A percentile compares a stretch with the other conserved stretches of the same genome.
Evolutionary conservation across 805 yeast genomes (phyloP).

Genomic region (Yarrowia sp.): DNA sequence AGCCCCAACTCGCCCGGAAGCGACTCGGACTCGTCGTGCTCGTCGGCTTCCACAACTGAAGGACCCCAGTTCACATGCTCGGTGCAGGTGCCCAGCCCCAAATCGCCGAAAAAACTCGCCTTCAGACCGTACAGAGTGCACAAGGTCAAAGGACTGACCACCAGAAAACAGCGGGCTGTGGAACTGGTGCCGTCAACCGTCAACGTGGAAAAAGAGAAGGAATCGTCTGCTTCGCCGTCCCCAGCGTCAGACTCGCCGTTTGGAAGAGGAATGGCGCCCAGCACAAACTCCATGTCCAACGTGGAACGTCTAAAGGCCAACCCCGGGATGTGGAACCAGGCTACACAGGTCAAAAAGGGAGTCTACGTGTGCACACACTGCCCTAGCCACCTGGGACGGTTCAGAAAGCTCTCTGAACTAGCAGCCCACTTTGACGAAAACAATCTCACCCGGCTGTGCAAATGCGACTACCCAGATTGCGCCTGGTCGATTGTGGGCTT

Average conservation of each 20-base stretch:
- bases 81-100: too few relatives aligned
- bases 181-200: not conserved
- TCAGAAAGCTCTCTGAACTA: constrained; percentile 9
- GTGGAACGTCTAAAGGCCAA: constrained; percentile 30
- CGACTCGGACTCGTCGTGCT: not conserved
- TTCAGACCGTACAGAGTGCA: not conserved
- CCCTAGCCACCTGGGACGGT: constrained; percentile 16
- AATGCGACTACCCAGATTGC: constrained; percentile 22
- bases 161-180: constrained; percentile 11
- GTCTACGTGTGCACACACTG: constrained; percentile 37
- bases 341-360: constrained; percentile 34
- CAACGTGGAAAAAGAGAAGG: not conserved
- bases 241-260: constrained; percentile 1
- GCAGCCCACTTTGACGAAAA: constrained; percentile 37
- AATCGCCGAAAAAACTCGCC: not conserved
- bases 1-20: not conserved
- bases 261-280: constrained; percentile 21
- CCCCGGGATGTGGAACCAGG: constrained; percentile 34
- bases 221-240: not conserved
- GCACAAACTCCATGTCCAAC: not conserved
- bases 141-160: not conserved
- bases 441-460: constrained; percentile 31
- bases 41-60: not conserved
- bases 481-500: constrained; percentile 39
- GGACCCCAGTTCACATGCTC: not conserved